Percentiles rank a stretch among this genome's conserved stretches.
Evolutionary conservation across 2,329 filamentous ascomycete species (phyloP).

Genomic region (Claviceps quebecensis): DNA sequence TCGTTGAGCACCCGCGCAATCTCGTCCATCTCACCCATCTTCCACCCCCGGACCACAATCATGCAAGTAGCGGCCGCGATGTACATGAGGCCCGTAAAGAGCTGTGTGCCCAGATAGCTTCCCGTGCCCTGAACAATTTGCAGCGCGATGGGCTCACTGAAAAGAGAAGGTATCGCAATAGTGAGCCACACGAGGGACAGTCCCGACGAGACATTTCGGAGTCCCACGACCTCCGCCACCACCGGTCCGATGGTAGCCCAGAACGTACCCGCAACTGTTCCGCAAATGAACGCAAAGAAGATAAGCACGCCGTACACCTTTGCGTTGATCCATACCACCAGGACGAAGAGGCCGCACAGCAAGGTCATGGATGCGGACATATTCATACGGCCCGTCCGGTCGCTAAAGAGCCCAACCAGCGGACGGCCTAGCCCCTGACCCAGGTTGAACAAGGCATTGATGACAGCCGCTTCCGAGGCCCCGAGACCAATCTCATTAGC

Average conservation of each 20-base stretch:
- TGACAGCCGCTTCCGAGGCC: slow-evolving; percentile 51
- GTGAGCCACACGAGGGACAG: slow-evolving; percentile 60
- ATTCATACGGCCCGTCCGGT: slow-evolving; percentile 57
- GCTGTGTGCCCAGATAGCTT: slow-evolving; percentile 37
- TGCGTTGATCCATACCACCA: slow-evolving; percentile 61
- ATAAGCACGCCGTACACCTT: slow-evolving; percentile 51
- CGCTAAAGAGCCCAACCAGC: slow-evolving; percentile 58
- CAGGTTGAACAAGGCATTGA: slow-evolving; percentile 62
- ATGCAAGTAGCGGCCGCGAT: slow-evolving; percentile 29
- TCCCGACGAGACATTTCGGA: slow-evolving; percentile 51
- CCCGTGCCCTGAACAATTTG: slow-evolving; percentile 30
- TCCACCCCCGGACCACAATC: slow-evolving; percentile 23
- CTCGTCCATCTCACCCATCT: slow-evolving; percentile 21
- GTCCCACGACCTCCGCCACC: slow-evolving; percentile 58
- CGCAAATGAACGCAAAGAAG: slow-evolving; percentile 58
- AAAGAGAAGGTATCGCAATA: slow-evolving; percentile 56
- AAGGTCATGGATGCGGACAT: slow-evolving; percentile 54
- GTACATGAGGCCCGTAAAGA: slow-evolving; percentile 50
- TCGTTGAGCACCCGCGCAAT: slow-evolving; percentile 18
- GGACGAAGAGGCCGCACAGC: slow-evolving; percentile 46
- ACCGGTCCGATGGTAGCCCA: slow-evolving; percentile 59
- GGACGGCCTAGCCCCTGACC: slow-evolving; percentile 55
- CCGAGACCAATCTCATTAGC: slow-evolving; percentile 52
- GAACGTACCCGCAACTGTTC: slow-evolving; percentile 55
- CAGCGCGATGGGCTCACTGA: slow-evolving; percentile 50